Evolutionary conservation across 148 eudicot genomes (phyloP).

Genomic region (Nyssa sinensis): DNA sequence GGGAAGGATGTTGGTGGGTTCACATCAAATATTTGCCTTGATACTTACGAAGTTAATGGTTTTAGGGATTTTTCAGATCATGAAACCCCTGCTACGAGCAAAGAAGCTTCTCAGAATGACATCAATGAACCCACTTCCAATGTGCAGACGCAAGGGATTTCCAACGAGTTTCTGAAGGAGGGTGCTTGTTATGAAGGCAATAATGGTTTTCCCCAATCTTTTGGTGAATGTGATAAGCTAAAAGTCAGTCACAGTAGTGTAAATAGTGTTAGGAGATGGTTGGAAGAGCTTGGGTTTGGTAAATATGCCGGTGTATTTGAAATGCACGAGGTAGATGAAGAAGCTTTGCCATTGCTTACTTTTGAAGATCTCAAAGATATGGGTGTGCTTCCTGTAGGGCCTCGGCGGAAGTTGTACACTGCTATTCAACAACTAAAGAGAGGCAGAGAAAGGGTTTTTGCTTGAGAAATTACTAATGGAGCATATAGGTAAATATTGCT

Average conservation of each 20-base stretch:
- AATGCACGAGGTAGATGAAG: slow-evolving; percentile 24
- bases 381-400: slow-evolving; percentile 25
- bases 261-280: slow-evolving; percentile 16
- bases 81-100: slow-evolving; percentile 13
- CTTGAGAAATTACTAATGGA: neutral
- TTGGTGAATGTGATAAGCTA: neutral
- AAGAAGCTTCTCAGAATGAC: slow-evolving; percentile 9
- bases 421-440: slow-evolving; percentile 16
- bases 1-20: neutral
- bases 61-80: neutral
- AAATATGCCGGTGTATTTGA: slow-evolving; percentile 19
- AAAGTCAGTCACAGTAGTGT: neutral
- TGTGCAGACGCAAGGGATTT: neutral
- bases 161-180: neutral
- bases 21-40: neutral
- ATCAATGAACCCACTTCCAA: neutral
- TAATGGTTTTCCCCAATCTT: slow-evolving; percentile 3
- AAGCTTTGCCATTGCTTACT: slow-evolving; percentile 21
- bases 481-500: neutral
- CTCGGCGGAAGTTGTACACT: slow-evolving; percentile 19
- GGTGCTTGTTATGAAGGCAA: slow-evolving; percentile 8
- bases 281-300: slow-evolving; percentile 21
- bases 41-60: neutral
- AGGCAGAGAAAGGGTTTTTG: neutral
- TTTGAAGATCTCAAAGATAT: slow-evolving; percentile 25